Evolutionary conservation across 129 eudicot genomes (phyloP).

Genomic region (Artemisia annua): DNA sequence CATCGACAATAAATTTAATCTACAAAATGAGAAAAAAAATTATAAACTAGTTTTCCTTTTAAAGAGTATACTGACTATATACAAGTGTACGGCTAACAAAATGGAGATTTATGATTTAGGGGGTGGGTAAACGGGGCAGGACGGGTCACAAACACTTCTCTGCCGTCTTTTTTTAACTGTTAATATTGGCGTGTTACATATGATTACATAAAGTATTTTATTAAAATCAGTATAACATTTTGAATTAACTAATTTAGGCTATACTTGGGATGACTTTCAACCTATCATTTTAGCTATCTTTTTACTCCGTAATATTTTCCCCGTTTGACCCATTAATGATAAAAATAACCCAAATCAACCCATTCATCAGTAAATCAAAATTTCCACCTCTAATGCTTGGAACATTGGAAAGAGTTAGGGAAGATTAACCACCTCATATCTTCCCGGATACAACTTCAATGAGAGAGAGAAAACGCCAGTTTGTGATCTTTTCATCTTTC

Average conservation of each 20-base stretch:
- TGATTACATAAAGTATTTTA: background rate
- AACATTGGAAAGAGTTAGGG: background rate
- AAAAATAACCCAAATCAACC: no score
- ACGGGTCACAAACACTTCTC: background rate
- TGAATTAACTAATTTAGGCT: background rate
- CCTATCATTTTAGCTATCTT: no score
- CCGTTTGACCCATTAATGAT: no score
- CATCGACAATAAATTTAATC: slow-evolving; percentile 85
- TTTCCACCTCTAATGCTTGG: no score
- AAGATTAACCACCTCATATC: slow-evolving; percentile 57
- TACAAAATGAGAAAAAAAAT: slow-evolving; percentile 29
- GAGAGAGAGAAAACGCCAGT: slow-evolving; percentile 53
- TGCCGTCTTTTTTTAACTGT: no score
- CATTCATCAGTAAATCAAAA: no score
- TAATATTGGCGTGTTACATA: background rate
- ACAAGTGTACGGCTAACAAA: background rate
- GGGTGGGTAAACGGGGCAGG: background rate
- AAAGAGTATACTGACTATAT: no score
- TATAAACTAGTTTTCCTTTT: background rate
- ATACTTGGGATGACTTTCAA: no score
- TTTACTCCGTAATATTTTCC: no score
- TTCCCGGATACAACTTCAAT: slow-evolving; percentile 71
- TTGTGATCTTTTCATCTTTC: slow-evolving; percentile 73
- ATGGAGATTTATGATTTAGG: background rate
- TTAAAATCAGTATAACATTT: background rate